phyloP scores from a whole-genome alignment of 2,329 filamentous ascomycete species.

The Seiridium unicorne region DNA sequence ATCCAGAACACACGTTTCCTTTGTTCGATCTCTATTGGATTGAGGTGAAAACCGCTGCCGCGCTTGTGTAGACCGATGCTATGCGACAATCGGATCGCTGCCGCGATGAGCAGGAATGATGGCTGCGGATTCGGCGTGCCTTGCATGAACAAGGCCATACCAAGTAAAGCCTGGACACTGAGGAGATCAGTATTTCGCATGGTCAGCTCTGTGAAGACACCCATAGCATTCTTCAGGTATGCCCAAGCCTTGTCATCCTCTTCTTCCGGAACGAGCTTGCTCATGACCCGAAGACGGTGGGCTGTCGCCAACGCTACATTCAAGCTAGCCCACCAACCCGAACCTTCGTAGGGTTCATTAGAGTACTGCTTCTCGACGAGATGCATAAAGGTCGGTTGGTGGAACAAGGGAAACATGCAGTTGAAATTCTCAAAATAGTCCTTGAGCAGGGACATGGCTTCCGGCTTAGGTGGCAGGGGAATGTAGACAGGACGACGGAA shows the following conservation, averaged over 20 bases:
- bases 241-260: conserved; percentile 95
- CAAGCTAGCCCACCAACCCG: conserved; percentile 97
- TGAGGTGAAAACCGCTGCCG: conserved; percentile 88
- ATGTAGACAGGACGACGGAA: conserved; percentile 84
- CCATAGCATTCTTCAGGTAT: conserved; percentile 95
- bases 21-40: conserved; percentile 92
- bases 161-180: conserved; percentile 89
- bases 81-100: conserved; percentile 86
- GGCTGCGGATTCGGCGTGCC: conserved; percentile 96
- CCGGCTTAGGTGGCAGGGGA: conserved; percentile 78
- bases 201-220: conserved; percentile 85
- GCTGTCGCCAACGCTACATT: conserved; percentile 94
- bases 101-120: conserved; percentile 84
- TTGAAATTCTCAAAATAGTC: conserved; percentile 99
- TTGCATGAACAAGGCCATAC: conserved; percentile 92
- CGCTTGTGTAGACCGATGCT: conserved; percentile 95
- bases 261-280: conserved; percentile 83
- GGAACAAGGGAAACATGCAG: conserved; percentile 96
- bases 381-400: conserved; percentile 98
- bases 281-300: conserved; percentile 91
- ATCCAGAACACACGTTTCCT: conserved; percentile 67
- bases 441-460: conserved; percentile 81
- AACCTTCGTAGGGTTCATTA: conserved; percentile 86
- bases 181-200: conserved; percentile 95
- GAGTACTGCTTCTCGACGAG: conserved; percentile 94